Conservation (phyloP, 306 rosid genomes). For the Cucumis sativus region Cucumber_9930_V3 NC_026656.2:23514001-23514500, state of each 20-base stretch:
- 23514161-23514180: background rate
- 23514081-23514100: background rate
- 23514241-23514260: conserved; percentile 1
- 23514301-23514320: conserved; percentile 18
- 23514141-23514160: conserved; percentile 2
- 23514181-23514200: background rate
- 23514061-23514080: conserved; percentile 5
- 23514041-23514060: background rate
- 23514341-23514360: conserved; percentile 11
- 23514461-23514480: conserved; percentile 22
- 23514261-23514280: background rate
- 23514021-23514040: background rate
- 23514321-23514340: conserved; percentile 5
- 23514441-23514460: conserved; percentile 3
- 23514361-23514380: conserved; percentile 1
- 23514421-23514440: conserved; percentile 7
- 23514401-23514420: conserved; percentile 11
- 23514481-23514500: background rate
- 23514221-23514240: conserved; percentile 4
- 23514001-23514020: background rate
- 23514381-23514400: conserved; percentile 21
- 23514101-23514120: background rate
- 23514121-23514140: background rate
- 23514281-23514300: conserved; percentile 10
- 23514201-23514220: background rate